Conservation (phyloP, 768 basidiomycete species). For the Auriscalpium microsporum region DNA sequence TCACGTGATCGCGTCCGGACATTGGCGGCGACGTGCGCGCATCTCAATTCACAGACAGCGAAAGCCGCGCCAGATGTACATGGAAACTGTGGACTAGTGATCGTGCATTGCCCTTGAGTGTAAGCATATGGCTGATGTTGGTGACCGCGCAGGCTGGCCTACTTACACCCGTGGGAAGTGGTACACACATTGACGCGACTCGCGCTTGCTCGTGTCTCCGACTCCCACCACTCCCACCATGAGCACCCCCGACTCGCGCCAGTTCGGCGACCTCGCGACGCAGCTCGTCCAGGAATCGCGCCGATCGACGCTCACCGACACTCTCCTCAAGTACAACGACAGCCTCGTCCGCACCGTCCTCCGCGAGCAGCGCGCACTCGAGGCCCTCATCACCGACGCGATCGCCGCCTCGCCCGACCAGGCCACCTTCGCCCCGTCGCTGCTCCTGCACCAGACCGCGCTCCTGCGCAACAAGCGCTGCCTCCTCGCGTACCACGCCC, state of each 20-base stretch:
- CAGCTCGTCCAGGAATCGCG: conserved; percentile 83
- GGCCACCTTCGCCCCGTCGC: conserved; percentile 35
- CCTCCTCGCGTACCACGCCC: conserved; percentile 85
- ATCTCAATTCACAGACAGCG: too few species aligned
- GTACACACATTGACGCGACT: too few species aligned
- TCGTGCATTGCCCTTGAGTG: too few species aligned
- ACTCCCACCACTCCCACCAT: conserved; percentile 14
- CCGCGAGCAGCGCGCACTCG: conserved; percentile 87
- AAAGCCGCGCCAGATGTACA: too few species aligned
- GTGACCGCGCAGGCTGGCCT: too few species aligned
- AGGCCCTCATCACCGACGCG: conserved; percentile 37
- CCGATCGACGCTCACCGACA: conserved; percentile 75
- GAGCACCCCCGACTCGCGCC: conserved; percentile 40
- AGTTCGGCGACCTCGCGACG: conserved; percentile 80
- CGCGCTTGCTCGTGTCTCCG: background rate
- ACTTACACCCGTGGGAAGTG: too few species aligned
- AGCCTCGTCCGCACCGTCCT: conserved; percentile 76
- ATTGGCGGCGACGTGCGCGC: too few species aligned
- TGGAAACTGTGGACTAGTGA: too few species aligned
- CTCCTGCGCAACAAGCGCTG: conserved; percentile 94
- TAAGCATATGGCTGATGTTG: too few species aligned
- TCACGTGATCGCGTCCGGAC: too few species aligned
- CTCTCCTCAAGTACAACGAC: conserved; percentile 88
- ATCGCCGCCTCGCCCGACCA: conserved; percentile 25
- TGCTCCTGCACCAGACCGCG: conserved; percentile 83